phyloP scores from a whole-genome alignment of 768 basidiomycete species.

The Serendipita sp. region DNA sequence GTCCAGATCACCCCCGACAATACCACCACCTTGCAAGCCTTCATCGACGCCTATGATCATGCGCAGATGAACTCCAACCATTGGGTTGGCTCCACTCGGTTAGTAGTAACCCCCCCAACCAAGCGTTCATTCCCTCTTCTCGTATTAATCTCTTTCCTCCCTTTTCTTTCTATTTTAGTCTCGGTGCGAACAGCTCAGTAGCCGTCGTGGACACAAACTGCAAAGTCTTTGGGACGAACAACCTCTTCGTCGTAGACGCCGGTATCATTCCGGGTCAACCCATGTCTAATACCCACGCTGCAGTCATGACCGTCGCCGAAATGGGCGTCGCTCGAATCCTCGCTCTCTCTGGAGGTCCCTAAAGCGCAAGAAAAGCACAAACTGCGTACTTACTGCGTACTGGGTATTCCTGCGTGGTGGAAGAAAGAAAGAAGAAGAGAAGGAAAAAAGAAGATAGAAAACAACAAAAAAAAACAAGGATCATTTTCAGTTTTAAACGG shows the following conservation, averaged over 20 bases:
- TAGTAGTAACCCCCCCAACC: neutral
- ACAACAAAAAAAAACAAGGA: too few species aligned
- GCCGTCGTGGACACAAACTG: slow-evolving; percentile 40
- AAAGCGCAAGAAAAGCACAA: neutral
- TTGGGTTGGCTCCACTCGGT: slow-evolving; percentile 35
- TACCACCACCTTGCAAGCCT: slow-evolving; percentile 35
- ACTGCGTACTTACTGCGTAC: neutral
- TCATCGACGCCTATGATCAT: slow-evolving; percentile 27
- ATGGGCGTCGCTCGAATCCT: slow-evolving; percentile 41
- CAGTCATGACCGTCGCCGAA: slow-evolving; percentile 40
- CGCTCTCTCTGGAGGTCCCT: slow-evolving; percentile 37
- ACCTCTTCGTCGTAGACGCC: slow-evolving; percentile 40
- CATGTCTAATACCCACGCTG: slow-evolving; percentile 40
- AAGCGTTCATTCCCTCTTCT: too few species aligned
- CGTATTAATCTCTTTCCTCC: neutral
- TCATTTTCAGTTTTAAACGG: too few species aligned
- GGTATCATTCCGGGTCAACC: slow-evolving; percentile 26
- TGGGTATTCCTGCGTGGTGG: too few species aligned
- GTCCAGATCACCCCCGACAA: slow-evolving; percentile 45
- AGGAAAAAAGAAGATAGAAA: too few species aligned
- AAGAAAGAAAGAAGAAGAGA: too few species aligned
- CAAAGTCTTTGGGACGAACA: slow-evolving; percentile 34
- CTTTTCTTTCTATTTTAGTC: slow-evolving; percentile 14
- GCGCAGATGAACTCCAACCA: slow-evolving; percentile 36
- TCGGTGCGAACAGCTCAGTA: slow-evolving; percentile 23